phyloP scores from a whole-genome alignment of 164 flowering plant genomes.

The Magnolia sinica region DNA sequence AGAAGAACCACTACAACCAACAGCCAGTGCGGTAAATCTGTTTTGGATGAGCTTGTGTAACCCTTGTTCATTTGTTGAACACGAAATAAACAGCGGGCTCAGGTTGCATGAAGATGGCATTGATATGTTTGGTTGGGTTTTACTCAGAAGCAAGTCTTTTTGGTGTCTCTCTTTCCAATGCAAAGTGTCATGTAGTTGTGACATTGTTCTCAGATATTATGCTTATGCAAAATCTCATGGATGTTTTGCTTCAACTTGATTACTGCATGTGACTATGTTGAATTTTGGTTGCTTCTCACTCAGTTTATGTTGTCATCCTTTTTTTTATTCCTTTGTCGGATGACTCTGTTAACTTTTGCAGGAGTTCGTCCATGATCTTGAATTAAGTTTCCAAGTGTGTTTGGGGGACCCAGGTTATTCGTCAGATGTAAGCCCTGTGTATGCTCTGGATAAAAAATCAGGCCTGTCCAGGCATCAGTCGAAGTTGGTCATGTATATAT shows the following conservation, averaged over 20 bases:
- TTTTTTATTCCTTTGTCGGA: no score
- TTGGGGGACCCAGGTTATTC: no score
- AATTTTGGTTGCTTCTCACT: no score
- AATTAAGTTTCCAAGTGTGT: no score
- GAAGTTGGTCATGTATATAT: no score
- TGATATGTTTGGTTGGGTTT: conserved; percentile 5
- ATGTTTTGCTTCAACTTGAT: background rate
- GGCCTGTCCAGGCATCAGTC: no score
- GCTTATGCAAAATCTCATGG: background rate
- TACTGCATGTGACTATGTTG: background rate
- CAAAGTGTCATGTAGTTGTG: conserved; percentile 5
- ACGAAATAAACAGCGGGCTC: conserved; percentile 14
- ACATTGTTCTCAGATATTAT: background rate
- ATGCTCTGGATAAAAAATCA: no score
- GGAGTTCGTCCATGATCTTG: no score
- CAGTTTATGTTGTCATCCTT: no score
- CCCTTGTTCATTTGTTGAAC: conserved; percentile 13
- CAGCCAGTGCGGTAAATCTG: conserved; percentile 51
- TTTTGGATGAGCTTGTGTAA: conserved; percentile 4
- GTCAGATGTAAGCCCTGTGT: no score
- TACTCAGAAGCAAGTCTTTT: conserved; percentile 4
- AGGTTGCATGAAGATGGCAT: conserved; percentile 6
- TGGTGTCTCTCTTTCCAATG: background rate
- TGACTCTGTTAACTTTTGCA: no score
- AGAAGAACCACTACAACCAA: conserved; percentile 79